These are phyloP conservation scores for Immersiella caudata DNA, from an alignment of 495 filamentous ascomycete genomes.

Conservation along the genomic window DNA sequence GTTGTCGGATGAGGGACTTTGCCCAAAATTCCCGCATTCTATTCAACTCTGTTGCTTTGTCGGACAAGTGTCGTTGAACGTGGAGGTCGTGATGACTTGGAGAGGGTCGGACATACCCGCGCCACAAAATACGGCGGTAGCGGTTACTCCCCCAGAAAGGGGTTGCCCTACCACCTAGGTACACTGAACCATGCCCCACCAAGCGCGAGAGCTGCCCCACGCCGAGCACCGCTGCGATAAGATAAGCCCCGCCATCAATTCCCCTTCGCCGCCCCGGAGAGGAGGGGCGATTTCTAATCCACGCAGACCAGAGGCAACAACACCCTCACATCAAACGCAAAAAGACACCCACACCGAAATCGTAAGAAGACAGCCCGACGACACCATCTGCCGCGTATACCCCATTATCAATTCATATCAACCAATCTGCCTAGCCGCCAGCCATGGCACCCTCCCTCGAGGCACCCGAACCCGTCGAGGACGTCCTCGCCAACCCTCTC, in stretches of 20 bases:
- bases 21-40: neutral
- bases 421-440: neutral
- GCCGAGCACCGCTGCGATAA: constrained; percentile 8
- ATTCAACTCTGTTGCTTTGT: neutral
- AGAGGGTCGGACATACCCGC: constrained; percentile 4
- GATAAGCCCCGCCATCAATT: constrained; percentile 24
- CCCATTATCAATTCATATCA: constrained; percentile 3
- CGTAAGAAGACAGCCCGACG: neutral
- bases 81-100: constrained; percentile 5
- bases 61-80: neutral
- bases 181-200: neutral
- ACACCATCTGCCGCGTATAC: neutral
- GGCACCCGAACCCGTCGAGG: constrained; percentile 63
- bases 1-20: constrained; percentile 8
- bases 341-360: neutral
- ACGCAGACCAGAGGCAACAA: neutral
- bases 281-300: constrained; percentile 33
- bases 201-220: constrained; percentile 1
- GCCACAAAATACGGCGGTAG: neutral
- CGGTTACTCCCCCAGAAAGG: neutral
- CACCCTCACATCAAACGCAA: neutral
- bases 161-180: neutral
- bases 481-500: constrained; percentile 67
- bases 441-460: constrained; percentile 63
- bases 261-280: neutral